These are phyloP conservation scores for Mariannaea elegans DNA, from an alignment of 2,329 filamentous ascomycete genomes.

Conservation along the genomic window DNA sequence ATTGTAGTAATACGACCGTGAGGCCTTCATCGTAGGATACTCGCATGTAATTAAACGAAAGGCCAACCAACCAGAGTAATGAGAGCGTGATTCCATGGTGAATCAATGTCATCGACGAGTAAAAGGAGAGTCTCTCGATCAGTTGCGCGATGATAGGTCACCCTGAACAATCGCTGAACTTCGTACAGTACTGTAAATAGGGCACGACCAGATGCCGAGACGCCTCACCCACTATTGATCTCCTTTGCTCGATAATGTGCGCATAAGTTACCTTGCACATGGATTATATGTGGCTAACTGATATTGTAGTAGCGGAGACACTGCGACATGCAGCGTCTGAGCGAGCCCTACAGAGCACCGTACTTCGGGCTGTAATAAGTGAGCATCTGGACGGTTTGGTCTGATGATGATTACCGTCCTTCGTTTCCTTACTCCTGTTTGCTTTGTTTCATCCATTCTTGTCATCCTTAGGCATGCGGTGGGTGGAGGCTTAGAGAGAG, in stretches of 20 bases:
- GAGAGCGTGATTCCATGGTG: too few species aligned
- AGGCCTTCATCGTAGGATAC: too few species aligned
- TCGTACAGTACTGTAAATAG: too few species aligned
- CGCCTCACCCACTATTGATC: not conserved
- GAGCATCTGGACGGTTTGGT: not conserved
- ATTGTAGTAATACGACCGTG: too few species aligned
- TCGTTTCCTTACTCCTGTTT: not conserved
- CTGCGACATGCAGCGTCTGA: slow-evolving; percentile 8
- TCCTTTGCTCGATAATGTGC: not conserved
- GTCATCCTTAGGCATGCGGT: not conserved
- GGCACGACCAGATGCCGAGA: not conserved
- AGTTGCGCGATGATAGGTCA: too few species aligned
- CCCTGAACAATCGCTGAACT: too few species aligned
- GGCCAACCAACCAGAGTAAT: too few species aligned
- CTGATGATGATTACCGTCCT: not conserved
- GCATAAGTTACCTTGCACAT: not conserved
- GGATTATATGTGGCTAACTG: not conserved
- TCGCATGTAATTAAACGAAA: too few species aligned
- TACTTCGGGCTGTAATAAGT: too few species aligned
- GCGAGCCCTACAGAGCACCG: not conserved
- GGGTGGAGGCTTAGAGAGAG: not conserved
- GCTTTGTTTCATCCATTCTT: not conserved
- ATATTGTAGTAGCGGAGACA: not conserved
- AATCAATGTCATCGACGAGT: too few species aligned
- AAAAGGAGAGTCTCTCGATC: too few species aligned